Base-by-base conservation (phyloP, 2,329 filamentous ascomycete species). In the Byssoonygena ceratinophila region DNA sequence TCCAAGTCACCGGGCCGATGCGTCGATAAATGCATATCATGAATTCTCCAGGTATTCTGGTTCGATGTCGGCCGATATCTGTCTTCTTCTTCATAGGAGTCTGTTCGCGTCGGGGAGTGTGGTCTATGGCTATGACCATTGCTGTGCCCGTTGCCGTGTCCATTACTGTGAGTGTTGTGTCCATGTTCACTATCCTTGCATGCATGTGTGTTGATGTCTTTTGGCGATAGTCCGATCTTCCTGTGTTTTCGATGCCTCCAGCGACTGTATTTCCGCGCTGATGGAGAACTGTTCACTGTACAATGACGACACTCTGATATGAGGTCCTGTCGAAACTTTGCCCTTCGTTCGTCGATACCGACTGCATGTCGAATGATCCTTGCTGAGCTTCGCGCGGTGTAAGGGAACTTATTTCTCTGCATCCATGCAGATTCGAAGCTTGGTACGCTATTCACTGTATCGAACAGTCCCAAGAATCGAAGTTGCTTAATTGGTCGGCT, bases 381-480 rank as follows among this genome's bases (percentile, higher is more conserved):
- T 12, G 61, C 61, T 14, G 61, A 60, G 54, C 72, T 72, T 29
- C 73, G 56, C 11, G 57, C 57, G 2, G 57, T 59, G 44, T 59
- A 59, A 9, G 57, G 57, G 39, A 58, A 59, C 39, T 55, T 58
- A 29, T 46, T 59, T 40, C 57, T 47, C 39, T 55, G 51, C 23
- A 73, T 67, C 7, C 71, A 63, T 9, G 65, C 63, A 32, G 63
- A 55, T 36, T 66, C 63, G 40, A 67, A 62, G 25, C 57, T 57
- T 8, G 61, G 60, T 5, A 78, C 74, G 2, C 72, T 76, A 59
- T 75, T 76, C 40, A 79, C 76, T 48, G 72, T 75, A 57, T 79
- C 76, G 66, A 75, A 79, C 39, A 78, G 66, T 1, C 76, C 76
- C 12, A 79, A 70, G 60, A 79, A 78, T 58, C 74, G 74, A 4